A percentile compares a stretch with the other conserved stretches of the same genome.
These are phyloP conservation scores for Akanthomyces dipterigenus DNA, from an alignment of 2,329 filamentous ascomycete genomes.

Conservation along the genomic window DNA sequence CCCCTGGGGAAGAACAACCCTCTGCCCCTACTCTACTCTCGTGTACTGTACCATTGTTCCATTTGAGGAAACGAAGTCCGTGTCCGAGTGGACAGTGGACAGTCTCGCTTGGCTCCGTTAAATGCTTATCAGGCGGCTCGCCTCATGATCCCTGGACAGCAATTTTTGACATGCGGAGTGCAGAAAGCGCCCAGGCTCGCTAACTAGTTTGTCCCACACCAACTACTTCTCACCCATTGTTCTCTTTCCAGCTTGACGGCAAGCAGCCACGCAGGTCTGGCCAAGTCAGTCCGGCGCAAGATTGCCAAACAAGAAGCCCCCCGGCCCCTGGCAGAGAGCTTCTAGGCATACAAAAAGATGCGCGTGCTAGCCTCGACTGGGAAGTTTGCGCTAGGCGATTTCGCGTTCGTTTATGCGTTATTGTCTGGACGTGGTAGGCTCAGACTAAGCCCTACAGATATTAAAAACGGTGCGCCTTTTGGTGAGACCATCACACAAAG, in stretches of 20 bases:
- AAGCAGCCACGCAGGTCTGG: no score
- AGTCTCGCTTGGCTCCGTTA: neutral
- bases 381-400: neutral
- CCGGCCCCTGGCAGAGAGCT: no score
- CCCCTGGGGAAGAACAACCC: neutral
- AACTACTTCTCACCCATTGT: no score
- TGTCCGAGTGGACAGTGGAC: neutral
- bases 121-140: neutral
- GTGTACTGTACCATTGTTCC: constrained; percentile 8
- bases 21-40: neutral
- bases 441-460: constrained; percentile 8
- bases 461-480: neutral
- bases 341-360: neutral
- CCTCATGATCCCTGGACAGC: neutral
- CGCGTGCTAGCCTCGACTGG: neutral
- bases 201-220: neutral
- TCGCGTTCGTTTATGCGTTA: neutral
- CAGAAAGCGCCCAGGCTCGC: neutral
- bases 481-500: neutral
- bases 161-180: neutral
- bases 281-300: neutral
- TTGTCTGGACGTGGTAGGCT: neutral
- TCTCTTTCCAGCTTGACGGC: neutral
- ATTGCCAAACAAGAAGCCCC: neutral
- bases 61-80: neutral